phyloP scores from a whole-genome alignment of 306 rosid species.

The Inga laurina region DNA sequence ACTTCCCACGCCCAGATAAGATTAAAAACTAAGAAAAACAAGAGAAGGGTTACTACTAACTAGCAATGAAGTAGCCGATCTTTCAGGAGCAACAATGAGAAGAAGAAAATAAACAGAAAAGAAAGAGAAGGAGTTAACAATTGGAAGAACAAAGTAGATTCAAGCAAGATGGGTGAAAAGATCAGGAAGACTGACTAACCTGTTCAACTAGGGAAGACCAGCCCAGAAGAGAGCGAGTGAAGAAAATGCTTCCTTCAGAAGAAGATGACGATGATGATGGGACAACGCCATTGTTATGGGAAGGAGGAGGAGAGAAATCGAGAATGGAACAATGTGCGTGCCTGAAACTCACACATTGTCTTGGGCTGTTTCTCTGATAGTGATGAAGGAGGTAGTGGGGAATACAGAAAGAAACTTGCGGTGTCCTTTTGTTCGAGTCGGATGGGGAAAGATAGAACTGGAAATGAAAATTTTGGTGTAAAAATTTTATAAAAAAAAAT shows the following conservation, averaged over 20 bases:
- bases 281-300: slow-evolving; percentile 36
- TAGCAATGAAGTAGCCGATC: slow-evolving; percentile 24
- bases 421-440: slow-evolving; percentile 39
- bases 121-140: not conserved
- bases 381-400: slow-evolving; percentile 45
- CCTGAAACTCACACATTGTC: slow-evolving; percentile 57
- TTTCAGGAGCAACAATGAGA: slow-evolving; percentile 15
- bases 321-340: slow-evolving; percentile 44
- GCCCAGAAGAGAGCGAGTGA: slow-evolving; percentile 34
- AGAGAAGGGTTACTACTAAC: not conserved
- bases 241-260: slow-evolving; percentile 29
- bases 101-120: slow-evolving; percentile 8
- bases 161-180: slow-evolving; percentile 27
- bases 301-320: slow-evolving; percentile 33
- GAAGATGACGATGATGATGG: not conserved
- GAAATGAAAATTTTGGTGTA: not conserved
- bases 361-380: slow-evolving; percentile 44
- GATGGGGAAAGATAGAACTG: slow-evolving; percentile 36
- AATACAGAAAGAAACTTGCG: slow-evolving; percentile 39
- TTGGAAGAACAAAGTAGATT: not conserved
- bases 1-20: slow-evolving; percentile 32
- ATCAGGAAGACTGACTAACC: slow-evolving; percentile 48
- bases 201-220: slow-evolving; percentile 18
- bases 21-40: slow-evolving; percentile 3
- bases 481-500: not conserved